Percentiles rank a stretch among this genome's conserved stretches.
These are phyloP conservation scores for Rosa persica DNA, from an alignment of 306 rosid species.

Conservation along the genomic window DNA sequence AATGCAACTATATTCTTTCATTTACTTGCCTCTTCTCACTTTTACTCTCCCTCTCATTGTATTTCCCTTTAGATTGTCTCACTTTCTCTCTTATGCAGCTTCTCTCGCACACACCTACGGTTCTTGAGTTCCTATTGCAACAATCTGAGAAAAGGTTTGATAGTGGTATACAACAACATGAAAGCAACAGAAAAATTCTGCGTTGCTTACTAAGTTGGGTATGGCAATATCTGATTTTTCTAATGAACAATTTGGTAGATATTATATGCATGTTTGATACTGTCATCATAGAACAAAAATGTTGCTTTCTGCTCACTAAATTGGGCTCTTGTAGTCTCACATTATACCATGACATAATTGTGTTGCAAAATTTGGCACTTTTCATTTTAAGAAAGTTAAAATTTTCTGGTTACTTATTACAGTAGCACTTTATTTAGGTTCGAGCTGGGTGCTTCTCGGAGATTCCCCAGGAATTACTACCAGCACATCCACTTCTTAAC, in stretches of 20 bases:
- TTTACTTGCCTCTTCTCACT: conserved; percentile 10
- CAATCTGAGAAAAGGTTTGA: conserved; percentile 70
- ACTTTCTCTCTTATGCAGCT: conserved; percentile 48
- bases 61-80: conserved; percentile 7
- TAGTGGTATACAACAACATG: conserved; percentile 62
- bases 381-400: neutral
- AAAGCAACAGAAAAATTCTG: conserved; percentile 73
- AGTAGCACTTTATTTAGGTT: conserved; percentile 51
- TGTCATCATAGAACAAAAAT: neutral
- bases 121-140: conserved; percentile 82
- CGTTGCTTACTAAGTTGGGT: conserved; percentile 99
- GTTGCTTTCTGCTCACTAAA: neutral
- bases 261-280: neutral
- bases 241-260: conserved; percentile 1
- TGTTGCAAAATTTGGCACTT: conserved; percentile 3
- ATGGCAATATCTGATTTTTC: conserved; percentile 25
- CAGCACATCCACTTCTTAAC: conserved; percentile 81
- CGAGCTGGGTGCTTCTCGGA: conserved; percentile 96
- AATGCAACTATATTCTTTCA: neutral
- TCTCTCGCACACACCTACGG: conserved; percentile 75
- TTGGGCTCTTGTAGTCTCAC: neutral
- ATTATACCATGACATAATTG: neutral
- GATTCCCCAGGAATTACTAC: conserved; percentile 72
- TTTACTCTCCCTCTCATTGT: conserved; percentile 16
- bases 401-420: conserved; percentile 3